phyloP scores from a whole-genome alignment of 108 stramenopile species.

The Bacterosira constricta region DNA sequence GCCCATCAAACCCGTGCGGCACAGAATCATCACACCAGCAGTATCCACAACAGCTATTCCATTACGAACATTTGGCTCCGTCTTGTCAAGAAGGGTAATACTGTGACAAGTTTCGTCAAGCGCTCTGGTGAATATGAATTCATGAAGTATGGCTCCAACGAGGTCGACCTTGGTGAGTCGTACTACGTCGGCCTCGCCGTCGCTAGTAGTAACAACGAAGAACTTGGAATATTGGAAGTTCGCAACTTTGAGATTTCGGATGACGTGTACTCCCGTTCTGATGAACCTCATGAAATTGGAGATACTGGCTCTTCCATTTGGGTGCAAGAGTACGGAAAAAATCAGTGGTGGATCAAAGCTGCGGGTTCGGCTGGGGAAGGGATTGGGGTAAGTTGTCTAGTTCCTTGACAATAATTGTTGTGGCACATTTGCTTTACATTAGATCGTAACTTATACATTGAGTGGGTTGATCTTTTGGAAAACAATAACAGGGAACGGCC shows the following conservation, averaged over 20 bases:
- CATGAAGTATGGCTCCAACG: neutral
- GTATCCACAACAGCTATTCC: neutral
- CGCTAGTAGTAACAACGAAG: neutral
- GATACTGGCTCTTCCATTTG: conserved; percentile 1
- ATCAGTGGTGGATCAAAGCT: conserved; percentile 11
- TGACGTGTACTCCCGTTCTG: neutral
- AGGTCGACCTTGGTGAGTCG: neutral
- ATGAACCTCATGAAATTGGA: neutral
- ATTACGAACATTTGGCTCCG: conserved; percentile 23
- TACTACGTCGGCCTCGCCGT: conserved; percentile 25
- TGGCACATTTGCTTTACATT: neutral
- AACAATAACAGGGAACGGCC: conserved; percentile 9
- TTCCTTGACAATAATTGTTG: neutral
- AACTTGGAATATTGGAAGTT: conserved; percentile 8
- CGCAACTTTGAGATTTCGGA: conserved; percentile 14
- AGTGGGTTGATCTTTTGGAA: neutral
- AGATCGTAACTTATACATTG: too few species aligned
- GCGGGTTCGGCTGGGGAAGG: conserved; percentile 8
- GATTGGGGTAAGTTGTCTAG: conserved; percentile 23
- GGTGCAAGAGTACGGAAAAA: neutral
- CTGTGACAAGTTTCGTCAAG: conserved; percentile 18
- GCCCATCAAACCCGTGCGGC: neutral
- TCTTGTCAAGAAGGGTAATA: conserved; percentile 20
- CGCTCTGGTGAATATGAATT: neutral
- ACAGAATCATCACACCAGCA: neutral